Evolutionary conservation across 106 monocot species (phyloP).

Genomic region (Hemerocallis citrina): DNA sequence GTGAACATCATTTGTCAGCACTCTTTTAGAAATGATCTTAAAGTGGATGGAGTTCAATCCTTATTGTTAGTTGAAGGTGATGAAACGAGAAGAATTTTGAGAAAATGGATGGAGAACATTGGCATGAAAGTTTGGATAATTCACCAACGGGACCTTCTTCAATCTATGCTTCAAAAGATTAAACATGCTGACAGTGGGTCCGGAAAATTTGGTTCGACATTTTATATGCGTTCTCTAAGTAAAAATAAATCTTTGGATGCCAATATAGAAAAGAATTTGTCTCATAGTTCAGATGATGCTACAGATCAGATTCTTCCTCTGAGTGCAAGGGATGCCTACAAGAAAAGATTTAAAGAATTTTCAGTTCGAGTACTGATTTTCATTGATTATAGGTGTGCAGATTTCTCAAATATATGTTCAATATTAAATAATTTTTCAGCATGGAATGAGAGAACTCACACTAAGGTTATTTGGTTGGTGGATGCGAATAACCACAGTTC

Average conservation of each 20-base stretch:
- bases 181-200: background rate
- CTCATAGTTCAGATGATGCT: constrained; percentile 8
- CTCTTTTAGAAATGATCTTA: constrained; percentile 12
- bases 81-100: constrained; percentile 49
- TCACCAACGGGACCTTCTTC: constrained; percentile 23
- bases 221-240: background rate
- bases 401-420: constrained; percentile 18
- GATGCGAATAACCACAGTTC: constrained; percentile 22
- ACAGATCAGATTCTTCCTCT: constrained; percentile 10
- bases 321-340: constrained; percentile 1
- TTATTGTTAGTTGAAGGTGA: constrained; percentile 30
- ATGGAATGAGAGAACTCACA: constrained; percentile 7
- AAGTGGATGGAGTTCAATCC: constrained; percentile 16
- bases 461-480: constrained; percentile 51
- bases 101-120: constrained; percentile 52
- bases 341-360: constrained; percentile 12
- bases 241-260: constrained; percentile 4
- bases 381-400: constrained; percentile 34
- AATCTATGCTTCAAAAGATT: constrained; percentile 28
- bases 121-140: constrained; percentile 45
- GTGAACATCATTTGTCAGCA: too few species aligned
- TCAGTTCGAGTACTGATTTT: constrained; percentile 25
- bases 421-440: constrained; percentile 18
- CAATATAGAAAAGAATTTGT: constrained; percentile 5
- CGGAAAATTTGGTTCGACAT: constrained; percentile 10